Evolutionary conservation across 805 yeast species (phyloP).

Genomic region (Cyberlindnera samutprakarnensis): DNA sequence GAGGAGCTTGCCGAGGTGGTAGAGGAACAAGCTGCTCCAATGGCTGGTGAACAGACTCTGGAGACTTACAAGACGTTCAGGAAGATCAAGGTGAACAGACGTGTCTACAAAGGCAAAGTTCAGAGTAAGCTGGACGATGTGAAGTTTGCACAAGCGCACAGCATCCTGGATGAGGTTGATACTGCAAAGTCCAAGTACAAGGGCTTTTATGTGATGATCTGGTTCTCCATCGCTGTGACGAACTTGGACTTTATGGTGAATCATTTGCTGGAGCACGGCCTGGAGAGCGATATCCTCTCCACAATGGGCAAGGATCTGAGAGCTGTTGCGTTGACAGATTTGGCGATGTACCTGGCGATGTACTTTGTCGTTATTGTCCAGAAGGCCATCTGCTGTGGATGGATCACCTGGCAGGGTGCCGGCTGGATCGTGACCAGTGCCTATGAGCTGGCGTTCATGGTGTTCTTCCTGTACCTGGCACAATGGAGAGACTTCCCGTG

Average conservation of each 20-base stretch:
- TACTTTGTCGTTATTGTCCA: constrained; percentile 62
- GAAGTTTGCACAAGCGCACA: constrained; percentile 11
- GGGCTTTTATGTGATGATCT: constrained; percentile 76
- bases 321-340: constrained; percentile 67
- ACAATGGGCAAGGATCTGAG: constrained; percentile 55
- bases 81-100: constrained; percentile 10
- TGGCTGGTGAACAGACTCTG: no score
- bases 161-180: constrained; percentile 19
- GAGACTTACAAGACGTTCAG: no score
- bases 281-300: constrained; percentile 46
- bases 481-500: constrained; percentile 61
- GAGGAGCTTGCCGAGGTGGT: no score
- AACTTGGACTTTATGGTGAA: constrained; percentile 47
- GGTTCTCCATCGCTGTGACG: constrained; percentile 44
- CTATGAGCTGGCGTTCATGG: constrained; percentile 47
- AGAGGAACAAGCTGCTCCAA: no score
- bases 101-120: constrained; percentile 19
- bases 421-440: constrained; percentile 62
- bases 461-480: constrained; percentile 49
- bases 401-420: constrained; percentile 48
- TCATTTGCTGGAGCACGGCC: constrained; percentile 40
- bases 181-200: constrained; percentile 34
- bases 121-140: constrained; percentile 22
- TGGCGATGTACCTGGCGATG: constrained; percentile 60
- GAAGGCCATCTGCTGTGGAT: constrained; percentile 34